phyloP scores from a whole-genome alignment of 1,284 basidiomycete species.

The Puccinia polysora region DNA sequence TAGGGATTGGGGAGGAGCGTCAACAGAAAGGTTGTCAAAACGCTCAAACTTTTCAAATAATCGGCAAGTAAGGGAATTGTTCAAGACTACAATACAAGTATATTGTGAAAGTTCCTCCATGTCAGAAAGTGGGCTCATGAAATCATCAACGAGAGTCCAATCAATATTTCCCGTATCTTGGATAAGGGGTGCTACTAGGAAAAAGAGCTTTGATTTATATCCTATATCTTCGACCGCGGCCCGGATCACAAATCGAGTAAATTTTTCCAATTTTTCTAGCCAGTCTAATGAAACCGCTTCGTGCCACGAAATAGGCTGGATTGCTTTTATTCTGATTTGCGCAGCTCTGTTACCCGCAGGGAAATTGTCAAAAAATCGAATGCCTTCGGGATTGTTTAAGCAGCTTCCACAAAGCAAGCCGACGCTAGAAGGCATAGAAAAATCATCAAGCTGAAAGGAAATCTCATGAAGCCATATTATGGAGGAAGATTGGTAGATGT shows the following conservation, averaged over 20 bases:
- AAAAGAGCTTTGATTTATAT: constrained; percentile 19
- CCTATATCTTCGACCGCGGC: constrained; percentile 15
- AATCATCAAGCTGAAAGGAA: constrained; percentile 10
- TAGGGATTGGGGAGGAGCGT: not conserved
- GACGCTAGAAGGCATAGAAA: not conserved
- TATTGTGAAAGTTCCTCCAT: constrained; percentile 7
- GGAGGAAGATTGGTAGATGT: not conserved
- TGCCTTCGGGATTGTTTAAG: constrained; percentile 6
- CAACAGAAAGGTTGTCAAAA: constrained; percentile 5
- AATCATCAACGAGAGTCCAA: constrained; percentile 23
- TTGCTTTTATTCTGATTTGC: not conserved
- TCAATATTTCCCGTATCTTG: constrained; percentile 20
- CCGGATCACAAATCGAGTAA: constrained; percentile 28
- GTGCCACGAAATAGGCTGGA: not conserved
- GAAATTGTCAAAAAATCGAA: constrained; percentile 7
- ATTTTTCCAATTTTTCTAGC: constrained; percentile 16
- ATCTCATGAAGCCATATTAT: constrained; percentile 10
- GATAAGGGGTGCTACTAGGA: constrained; percentile 25
- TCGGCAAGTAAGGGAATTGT: not conserved
- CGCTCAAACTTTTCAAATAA: constrained; percentile 12
- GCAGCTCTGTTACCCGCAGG: not conserved
- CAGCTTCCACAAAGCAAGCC: constrained; percentile 15
- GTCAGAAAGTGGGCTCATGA: not conserved
- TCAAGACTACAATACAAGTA: constrained; percentile 9
- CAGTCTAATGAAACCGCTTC: not conserved